phyloP scores from a whole-genome alignment of 345 rosid genomes.

The Turritis glabra region DNA sequence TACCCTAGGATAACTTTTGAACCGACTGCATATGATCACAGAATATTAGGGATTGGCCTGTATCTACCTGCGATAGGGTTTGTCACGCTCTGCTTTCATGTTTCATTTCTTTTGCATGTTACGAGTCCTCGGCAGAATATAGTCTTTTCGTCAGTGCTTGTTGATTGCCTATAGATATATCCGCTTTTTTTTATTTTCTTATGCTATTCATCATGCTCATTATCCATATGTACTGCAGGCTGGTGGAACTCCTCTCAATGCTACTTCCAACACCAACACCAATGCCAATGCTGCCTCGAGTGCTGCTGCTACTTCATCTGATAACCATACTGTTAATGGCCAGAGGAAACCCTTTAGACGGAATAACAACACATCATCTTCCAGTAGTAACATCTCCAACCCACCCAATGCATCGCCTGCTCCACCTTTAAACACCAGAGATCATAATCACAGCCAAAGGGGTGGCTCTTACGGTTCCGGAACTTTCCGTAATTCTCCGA shows the following conservation, averaged over 20 bases:
- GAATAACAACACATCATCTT: constrained; percentile 19
- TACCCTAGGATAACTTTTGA: neutral
- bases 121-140: neutral
- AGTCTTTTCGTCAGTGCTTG: neutral
- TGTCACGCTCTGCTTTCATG: neutral
- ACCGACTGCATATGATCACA: neutral
- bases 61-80: neutral
- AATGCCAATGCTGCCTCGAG: neutral
- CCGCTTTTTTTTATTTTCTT: neutral
- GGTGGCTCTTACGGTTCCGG: constrained; percentile 46
- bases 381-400: constrained; percentile 1
- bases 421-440: constrained; percentile 45
- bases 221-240: constrained; percentile 40
- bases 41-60: neutral
- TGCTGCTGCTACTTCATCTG: constrained; percentile 17
- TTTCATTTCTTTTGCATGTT: constrained; percentile 29
- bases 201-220: neutral
- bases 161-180: neutral
- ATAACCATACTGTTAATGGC: neutral
- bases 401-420: neutral
- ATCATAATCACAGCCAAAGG: constrained; percentile 48
- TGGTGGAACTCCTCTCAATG: constrained; percentile 28
- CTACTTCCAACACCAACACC: neutral
- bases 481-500: constrained; percentile 53
- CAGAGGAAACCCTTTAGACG: constrained; percentile 33